Conservation (phyloP, 2,329 filamentous ascomycete genomes). For the Gnomoniopsis smithogilvyi region DNA sequence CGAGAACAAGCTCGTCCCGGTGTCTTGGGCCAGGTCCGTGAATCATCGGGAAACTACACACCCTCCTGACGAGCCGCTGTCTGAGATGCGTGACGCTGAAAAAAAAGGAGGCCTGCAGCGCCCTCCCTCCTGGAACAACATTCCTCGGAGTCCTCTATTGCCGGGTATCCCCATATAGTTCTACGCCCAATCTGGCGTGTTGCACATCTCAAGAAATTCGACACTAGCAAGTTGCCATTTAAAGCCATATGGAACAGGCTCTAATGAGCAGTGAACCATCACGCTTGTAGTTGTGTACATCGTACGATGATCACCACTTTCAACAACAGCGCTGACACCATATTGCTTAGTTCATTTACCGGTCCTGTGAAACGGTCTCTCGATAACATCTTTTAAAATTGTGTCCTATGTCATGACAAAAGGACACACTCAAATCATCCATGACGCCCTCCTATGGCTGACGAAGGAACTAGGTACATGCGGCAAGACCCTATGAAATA, state of each 20-base stretch:
- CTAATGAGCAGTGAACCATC: background rate
- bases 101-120: too few species aligned
- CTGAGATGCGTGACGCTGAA: background rate
- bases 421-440: too few species aligned
- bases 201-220: background rate
- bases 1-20: background rate
- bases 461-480: too few species aligned
- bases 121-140: too few species aligned
- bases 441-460: too few species aligned
- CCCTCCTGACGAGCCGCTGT: background rate
- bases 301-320: background rate
- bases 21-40: background rate
- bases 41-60: background rate
- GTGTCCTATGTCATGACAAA: too few species aligned
- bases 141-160: too few species aligned
- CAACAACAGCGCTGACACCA: background rate
- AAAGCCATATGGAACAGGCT: background rate
- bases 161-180: too few species aligned
- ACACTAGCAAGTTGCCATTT: constrained; percentile 13
- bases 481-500: too few species aligned
- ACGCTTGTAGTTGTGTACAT: background rate
- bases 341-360: background rate
- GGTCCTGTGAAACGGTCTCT: background rate
- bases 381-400: background rate
- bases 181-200: background rate